These are phyloP conservation scores for Moelleriella libera DNA, from an alignment of 2,329 filamentous ascomycete genomes.

Conservation along the genomic window DNA sequence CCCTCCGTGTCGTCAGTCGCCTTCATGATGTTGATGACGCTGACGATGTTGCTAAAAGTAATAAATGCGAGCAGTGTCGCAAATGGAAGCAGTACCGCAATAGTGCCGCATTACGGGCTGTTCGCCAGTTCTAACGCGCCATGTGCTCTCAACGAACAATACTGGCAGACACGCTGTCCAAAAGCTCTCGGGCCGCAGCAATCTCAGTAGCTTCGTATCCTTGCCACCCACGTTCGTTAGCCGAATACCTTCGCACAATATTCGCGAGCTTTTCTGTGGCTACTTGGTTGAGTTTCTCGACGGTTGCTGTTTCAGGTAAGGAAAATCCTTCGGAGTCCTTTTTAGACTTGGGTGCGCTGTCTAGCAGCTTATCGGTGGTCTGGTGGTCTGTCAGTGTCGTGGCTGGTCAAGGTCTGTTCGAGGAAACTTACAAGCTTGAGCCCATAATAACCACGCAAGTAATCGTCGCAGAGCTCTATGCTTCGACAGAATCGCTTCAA, in stretches of 20 bases:
- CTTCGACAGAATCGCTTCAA: slow-evolving; percentile 79
- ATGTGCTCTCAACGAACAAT: too few relatives aligned
- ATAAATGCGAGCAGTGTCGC: too few relatives aligned
- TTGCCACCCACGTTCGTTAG: slow-evolving; percentile 51
- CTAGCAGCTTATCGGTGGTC: slow-evolving; percentile 36
- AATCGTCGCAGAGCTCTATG: slow-evolving; percentile 86
- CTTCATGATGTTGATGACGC: too few relatives aligned
- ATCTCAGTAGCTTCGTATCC: slow-evolving; percentile 63
- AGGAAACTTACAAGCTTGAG: slow-evolving; percentile 55
- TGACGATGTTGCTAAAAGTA: too few relatives aligned
- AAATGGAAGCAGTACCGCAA: too few relatives aligned
- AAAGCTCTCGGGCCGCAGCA: slow-evolving; percentile 52
- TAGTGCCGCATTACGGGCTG: too few relatives aligned
- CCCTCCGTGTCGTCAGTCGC: too few relatives aligned
- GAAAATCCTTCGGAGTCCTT: slow-evolving; percentile 37
- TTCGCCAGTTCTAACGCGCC: too few relatives aligned
- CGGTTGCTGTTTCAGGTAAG: slow-evolving; percentile 40
- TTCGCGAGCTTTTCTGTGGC: slow-evolving; percentile 65
- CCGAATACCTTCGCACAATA: slow-evolving; percentile 52
- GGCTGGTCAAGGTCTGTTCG: neutral
- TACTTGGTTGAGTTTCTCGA: slow-evolving; percentile 55
- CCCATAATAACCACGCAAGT: slow-evolving; percentile 84
- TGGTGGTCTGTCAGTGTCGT: slow-evolving; percentile 11
- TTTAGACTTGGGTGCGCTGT: slow-evolving; percentile 24
- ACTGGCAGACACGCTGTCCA: slow-evolving; percentile 35